Conservation (phyloP, 2,329 filamentous ascomycete species). For the Celoporthe dispersa region DNA sequence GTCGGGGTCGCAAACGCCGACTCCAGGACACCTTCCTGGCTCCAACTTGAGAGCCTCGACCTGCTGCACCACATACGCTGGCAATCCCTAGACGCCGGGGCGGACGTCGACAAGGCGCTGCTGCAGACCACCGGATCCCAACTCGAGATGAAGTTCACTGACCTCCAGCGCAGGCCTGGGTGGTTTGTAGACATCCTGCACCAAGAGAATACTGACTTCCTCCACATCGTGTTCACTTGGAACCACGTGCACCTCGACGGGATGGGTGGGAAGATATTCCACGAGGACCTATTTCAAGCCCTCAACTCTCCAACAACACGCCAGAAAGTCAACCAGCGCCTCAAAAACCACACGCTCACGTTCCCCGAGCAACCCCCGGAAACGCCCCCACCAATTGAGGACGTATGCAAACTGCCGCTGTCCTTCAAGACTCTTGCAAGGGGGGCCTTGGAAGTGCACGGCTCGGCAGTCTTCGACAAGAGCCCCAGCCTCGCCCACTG, state of each 20-base stretch:
- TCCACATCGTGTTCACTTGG: slow-evolving; percentile 37
- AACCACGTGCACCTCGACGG: slow-evolving; percentile 38
- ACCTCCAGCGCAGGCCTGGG: slow-evolving; percentile 16
- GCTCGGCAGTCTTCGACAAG: slow-evolving; percentile 27
- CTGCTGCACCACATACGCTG: slow-evolving; percentile 27
- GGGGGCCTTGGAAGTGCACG: slow-evolving; percentile 31
- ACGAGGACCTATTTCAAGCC: slow-evolving; percentile 35
- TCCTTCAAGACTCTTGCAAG: slow-evolving; percentile 31
- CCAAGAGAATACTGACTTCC: background rate
- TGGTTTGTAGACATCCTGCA: slow-evolving; percentile 21
- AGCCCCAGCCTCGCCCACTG: slow-evolving; percentile 31
- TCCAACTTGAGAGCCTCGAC: slow-evolving; percentile 26
- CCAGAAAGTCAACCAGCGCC: slow-evolving; percentile 5
- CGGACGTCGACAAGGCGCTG: slow-evolving; percentile 4
- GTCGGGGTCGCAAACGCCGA: slow-evolving; percentile 21
- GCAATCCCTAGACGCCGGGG: slow-evolving; percentile 9
- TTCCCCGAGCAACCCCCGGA: background rate
- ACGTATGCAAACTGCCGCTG: slow-evolving; percentile 32
- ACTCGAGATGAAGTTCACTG: slow-evolving; percentile 19
- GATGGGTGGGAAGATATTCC: slow-evolving; percentile 40
- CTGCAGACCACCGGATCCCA: slow-evolving; percentile 1
- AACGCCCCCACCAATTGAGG: slow-evolving; percentile 36
- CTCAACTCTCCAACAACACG: slow-evolving; percentile 32
- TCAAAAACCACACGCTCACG: slow-evolving; percentile 25
- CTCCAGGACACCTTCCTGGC: slow-evolving; percentile 26